phyloP scores from a whole-genome alignment of 768 basidiomycete genomes.

The Sarcodon sp. region DNA sequence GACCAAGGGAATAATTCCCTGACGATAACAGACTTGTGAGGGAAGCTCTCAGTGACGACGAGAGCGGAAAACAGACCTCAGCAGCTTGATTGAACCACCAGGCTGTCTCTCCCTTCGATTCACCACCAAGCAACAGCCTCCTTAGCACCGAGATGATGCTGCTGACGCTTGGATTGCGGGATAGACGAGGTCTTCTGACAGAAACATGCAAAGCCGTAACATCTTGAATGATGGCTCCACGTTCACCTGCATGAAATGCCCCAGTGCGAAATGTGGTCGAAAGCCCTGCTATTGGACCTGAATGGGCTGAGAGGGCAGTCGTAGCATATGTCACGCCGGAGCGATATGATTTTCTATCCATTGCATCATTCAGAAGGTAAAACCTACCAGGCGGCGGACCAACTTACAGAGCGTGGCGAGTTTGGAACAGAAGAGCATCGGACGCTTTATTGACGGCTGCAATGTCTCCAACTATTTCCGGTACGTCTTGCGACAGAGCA shows the following conservation, averaged over 20 bases:
- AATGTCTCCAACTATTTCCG: conserved; percentile 38
- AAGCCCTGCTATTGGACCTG: conserved; percentile 24
- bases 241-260: conserved; percentile 24
- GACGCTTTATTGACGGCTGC: conserved; percentile 45
- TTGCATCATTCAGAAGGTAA: neutral
- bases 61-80: conserved; percentile 9
- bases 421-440: conserved; percentile 62
- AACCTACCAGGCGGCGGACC: neutral
- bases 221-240: conserved; percentile 28
- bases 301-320: conserved; percentile 18
- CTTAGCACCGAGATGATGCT: conserved; percentile 72
- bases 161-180: conserved; percentile 41
- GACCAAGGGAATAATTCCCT: conserved; percentile 68
- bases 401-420: conserved; percentile 59
- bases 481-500: conserved; percentile 32
- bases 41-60: conserved; percentile 4
- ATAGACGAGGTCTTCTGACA: conserved; percentile 10
- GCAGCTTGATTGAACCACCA: conserved; percentile 24
- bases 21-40: neutral
- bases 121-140: conserved; percentile 35
- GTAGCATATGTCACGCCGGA: conserved; percentile 33
- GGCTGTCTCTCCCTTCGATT: conserved; percentile 17
- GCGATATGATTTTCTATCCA: conserved; percentile 48
- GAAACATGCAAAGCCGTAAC: conserved; percentile 31
- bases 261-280: conserved; percentile 30